Evolutionary conservation across 257 asterid species (phyloP).

Genomic region (Jacaranda mimosifolia): DNA sequence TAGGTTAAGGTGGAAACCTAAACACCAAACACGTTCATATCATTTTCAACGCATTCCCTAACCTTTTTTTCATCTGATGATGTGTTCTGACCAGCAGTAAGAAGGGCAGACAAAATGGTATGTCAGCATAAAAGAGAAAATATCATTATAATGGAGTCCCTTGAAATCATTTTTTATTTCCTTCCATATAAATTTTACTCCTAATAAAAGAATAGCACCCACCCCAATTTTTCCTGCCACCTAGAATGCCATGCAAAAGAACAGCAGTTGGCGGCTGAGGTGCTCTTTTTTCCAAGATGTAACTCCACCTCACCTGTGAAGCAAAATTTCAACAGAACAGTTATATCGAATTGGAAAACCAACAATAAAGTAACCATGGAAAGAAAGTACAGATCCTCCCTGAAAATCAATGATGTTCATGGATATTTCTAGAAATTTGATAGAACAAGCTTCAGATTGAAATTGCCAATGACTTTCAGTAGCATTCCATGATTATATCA

Average conservation of each 20-base stretch:
- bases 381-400: background rate
- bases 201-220: slow-evolving; percentile 38
- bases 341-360: slow-evolving; percentile 19
- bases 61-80: background rate
- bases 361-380: slow-evolving; percentile 8
- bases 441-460: slow-evolving; percentile 18
- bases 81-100: background rate
- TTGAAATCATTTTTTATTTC: slow-evolving; percentile 12
- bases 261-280: slow-evolving; percentile 98
- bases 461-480: slow-evolving; percentile 5
- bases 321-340: slow-evolving; percentile 36
- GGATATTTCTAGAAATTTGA: background rate
- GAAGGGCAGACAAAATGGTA: background rate
- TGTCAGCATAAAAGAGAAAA: slow-evolving; percentile 14
- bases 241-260: slow-evolving; percentile 96
- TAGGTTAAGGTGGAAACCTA: background rate
- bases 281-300: slow-evolving; percentile 70
- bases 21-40: background rate
- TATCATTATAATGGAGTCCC: background rate
- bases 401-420: background rate
- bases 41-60: background rate
- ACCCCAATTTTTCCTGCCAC: slow-evolving; percentile 99
- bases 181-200: slow-evolving; percentile 31
- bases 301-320: slow-evolving; percentile 92
- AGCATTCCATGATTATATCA: background rate